phyloP scores from a whole-genome alignment of 257 asterid species.

The Nicotiana sylvestris region DNA sequence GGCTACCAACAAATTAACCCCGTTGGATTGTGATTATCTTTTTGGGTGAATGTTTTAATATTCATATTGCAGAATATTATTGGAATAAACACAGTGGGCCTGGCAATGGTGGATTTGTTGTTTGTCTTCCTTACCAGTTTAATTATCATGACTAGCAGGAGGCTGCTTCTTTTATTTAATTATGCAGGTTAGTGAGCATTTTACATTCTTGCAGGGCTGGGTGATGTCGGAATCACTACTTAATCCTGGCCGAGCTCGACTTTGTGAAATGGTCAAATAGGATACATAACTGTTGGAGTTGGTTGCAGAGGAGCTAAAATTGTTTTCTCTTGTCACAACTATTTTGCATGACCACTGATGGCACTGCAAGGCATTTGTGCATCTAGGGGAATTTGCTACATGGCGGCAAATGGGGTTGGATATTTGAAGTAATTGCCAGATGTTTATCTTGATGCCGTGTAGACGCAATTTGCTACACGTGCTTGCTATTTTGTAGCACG shows the following conservation, averaged over 20 bases:
- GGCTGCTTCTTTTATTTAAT: background rate
- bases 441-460: background rate
- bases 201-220: constrained; percentile 70
- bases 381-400: background rate
- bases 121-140: background rate
- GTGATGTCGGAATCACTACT: constrained; percentile 90
- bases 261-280: constrained; percentile 51
- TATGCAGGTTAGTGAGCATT: constrained; percentile 12
- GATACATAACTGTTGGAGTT: background rate
- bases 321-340: background rate
- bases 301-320: background rate
- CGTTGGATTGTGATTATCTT: background rate
- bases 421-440: background rate
- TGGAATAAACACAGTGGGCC: background rate
- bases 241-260: constrained; percentile 87
- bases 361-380: background rate
- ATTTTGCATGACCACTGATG: background rate
- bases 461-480: background rate
- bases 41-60: background rate
- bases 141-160: background rate
- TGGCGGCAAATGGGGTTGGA: background rate
- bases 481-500: background rate
- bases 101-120: background rate
- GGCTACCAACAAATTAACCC: background rate
- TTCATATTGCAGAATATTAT: background rate